A percentile compares a stretch with the other conserved stretches of the same genome.
phyloP scores from a whole-genome alignment of 208 protist genomes.

The Crithidia sp. region DNA sequence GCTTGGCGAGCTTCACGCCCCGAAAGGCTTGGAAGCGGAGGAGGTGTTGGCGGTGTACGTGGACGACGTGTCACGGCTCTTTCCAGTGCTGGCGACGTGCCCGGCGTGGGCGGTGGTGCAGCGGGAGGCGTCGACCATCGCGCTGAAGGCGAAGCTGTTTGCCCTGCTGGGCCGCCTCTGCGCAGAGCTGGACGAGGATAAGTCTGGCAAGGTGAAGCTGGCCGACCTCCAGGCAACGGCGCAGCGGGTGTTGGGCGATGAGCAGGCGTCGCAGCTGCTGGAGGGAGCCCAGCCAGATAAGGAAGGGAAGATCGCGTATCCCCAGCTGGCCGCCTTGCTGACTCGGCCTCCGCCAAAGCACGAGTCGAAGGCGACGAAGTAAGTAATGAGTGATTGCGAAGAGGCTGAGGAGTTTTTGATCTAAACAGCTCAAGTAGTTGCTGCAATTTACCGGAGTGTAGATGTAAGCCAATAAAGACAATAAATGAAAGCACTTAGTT shows the following conservation, averaged over 20 bases:
- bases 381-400: neutral
- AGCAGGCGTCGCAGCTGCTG: conserved; percentile 61
- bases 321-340: conserved; percentile 71
- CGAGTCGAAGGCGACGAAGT: conserved; percentile 1
- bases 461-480: too few relatives aligned
- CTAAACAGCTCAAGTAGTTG: too few relatives aligned
- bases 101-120: conserved; percentile 60
- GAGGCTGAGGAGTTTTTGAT: too few relatives aligned
- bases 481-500: too few relatives aligned
- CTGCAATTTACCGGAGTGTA: too few relatives aligned
- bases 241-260: conserved; percentile 61
- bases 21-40: conserved; percentile 51
- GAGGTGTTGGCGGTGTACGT: conserved; percentile 75
- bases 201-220: conserved; percentile 65
- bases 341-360: conserved; percentile 49
- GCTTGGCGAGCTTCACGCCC: conserved; percentile 49
- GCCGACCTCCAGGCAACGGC: conserved; percentile 60
- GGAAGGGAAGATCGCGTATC: conserved; percentile 79
- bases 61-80: conserved; percentile 63
- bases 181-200: conserved; percentile 67
- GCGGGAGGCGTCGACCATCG: conserved; percentile 44
- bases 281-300: conserved; percentile 63
- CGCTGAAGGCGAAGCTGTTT: conserved; percentile 67
- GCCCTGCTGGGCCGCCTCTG: conserved; percentile 66
- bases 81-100: conserved; percentile 49